Percentiles rank a stretch among this genome's conserved stretches.
These are phyloP conservation scores for Fusarium sp. DNA, from an alignment of 2,329 filamentous ascomycete genomes.

Conservation along the genomic window DNA sequence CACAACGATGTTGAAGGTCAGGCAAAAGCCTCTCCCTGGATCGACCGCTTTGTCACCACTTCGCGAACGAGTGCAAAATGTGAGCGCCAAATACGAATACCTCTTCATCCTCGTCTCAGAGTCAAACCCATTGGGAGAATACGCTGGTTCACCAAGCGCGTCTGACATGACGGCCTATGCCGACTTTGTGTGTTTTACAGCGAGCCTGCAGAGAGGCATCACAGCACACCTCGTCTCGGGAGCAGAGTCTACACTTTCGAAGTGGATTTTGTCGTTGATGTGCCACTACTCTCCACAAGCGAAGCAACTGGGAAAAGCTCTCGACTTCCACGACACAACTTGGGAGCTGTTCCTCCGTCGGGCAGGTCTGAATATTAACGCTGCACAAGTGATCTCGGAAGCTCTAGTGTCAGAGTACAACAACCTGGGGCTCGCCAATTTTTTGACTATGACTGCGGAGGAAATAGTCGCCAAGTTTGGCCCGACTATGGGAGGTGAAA, in stretches of 20 bases:
- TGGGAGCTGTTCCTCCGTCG: conserved; percentile 54
- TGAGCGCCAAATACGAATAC: conserved; percentile 72
- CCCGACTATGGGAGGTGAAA: conserved; percentile 44
- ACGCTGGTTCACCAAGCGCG: conserved; percentile 50
- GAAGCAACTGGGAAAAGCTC: conserved; percentile 47
- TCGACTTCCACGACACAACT: conserved; percentile 56
- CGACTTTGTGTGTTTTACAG: conserved; percentile 64
- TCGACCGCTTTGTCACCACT: conserved; percentile 59
- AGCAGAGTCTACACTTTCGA: conserved; percentile 61
- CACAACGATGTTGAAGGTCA: conserved; percentile 77
- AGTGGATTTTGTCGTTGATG: conserved; percentile 67
- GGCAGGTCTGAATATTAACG: conserved; percentile 53
- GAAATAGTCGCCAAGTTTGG: conserved; percentile 44
- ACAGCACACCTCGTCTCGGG: conserved; percentile 63
- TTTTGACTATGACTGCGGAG: conserved; percentile 47
- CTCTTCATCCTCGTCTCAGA: conserved; percentile 78
- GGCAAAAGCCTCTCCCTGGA: conserved; percentile 75
- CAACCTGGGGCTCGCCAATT: conserved; percentile 46
- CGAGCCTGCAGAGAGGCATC: conserved; percentile 54
- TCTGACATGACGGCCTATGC: conserved; percentile 60
- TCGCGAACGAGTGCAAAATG: conserved; percentile 64
- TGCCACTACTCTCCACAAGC: conserved; percentile 55
- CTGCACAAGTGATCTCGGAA: conserved; percentile 50
- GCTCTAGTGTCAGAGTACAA: conserved; percentile 44
- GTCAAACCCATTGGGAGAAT: conserved; percentile 57